phyloP scores from a whole-genome alignment of 2,329 filamentous ascomycete species.

The Ramichloridium luteum region DNA sequence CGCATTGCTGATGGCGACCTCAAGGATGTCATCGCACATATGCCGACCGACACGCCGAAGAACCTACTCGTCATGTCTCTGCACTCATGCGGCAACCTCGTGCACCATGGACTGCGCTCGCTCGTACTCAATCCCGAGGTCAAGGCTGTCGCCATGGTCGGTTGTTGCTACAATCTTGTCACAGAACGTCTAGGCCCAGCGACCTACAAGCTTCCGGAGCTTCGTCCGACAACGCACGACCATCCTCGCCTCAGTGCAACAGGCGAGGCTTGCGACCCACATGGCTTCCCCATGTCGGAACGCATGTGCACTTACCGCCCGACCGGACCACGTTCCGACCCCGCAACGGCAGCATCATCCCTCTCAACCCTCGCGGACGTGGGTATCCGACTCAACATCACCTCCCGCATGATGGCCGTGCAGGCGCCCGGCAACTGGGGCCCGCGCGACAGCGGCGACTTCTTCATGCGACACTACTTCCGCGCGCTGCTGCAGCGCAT shows the following conservation, averaged over 20 bases:
- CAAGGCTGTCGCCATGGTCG: conserved; percentile 84
- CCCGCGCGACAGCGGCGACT: conserved; percentile 62
- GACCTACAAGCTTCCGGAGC: conserved; percentile 69
- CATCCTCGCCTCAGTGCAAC: conserved; percentile 58
- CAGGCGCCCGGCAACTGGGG: conserved; percentile 94
- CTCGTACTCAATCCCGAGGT: conserved; percentile 74
- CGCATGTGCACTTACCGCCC: conserved; percentile 43
- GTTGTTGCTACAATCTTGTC: conserved; percentile 94
- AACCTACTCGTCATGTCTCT: conserved; percentile 80
- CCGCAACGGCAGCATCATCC: conserved; percentile 11
- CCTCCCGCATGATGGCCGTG: conserved; percentile 93
- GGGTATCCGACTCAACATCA: conserved; percentile 83
- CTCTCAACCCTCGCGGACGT: conserved; percentile 20
- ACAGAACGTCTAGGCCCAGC: conserved; percentile 81
- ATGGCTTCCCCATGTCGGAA: conserved; percentile 88
- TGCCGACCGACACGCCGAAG: conserved; percentile 11
- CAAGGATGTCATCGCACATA: conserved; percentile 49
- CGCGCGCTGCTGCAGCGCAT: conserved; percentile 81
- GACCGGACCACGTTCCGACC: not conserved
- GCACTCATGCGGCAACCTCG: conserved; percentile 94
- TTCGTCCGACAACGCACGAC: conserved; percentile 44
- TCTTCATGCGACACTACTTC: conserved; percentile 90
- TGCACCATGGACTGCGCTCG: conserved; percentile 83
- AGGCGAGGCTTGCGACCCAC: conserved; percentile 63
- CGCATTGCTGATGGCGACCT: conserved; percentile 62